Conservation (phyloP, 2,329 filamentous ascomycete genomes). For the Epichloe elymi region DNA sequence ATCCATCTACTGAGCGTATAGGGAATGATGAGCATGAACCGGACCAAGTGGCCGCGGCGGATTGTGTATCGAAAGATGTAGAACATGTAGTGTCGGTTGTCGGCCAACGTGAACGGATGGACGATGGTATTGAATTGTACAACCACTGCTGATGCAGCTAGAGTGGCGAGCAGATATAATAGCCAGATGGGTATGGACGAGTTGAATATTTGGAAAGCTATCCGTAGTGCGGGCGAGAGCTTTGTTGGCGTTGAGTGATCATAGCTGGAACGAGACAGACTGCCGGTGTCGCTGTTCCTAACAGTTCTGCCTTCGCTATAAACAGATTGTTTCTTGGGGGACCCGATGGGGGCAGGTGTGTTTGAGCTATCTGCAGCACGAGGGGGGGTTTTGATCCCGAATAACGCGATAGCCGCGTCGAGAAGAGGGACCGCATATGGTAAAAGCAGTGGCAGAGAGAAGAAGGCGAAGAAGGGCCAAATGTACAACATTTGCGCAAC, state of each 20-base stretch:
- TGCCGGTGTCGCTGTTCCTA: background rate
- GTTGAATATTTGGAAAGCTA: constrained; percentile 12
- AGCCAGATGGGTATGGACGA: constrained; percentile 22
- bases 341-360: background rate
- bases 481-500: constrained; percentile 90
- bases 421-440: constrained; percentile 31
- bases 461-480: constrained; percentile 81
- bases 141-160: constrained; percentile 27
- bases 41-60: constrained; percentile 46
- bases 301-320: background rate
- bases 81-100: constrained; percentile 96
- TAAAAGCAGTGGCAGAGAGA: constrained; percentile 67
- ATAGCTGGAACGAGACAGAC: background rate
- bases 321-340: background rate
- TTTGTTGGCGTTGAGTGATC: constrained; percentile 4
- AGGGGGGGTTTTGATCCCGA: background rate
- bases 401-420: constrained; percentile 6
- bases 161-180: constrained; percentile 21
- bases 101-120: constrained; percentile 89
- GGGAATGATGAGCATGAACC: constrained; percentile 52
- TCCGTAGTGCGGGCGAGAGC: constrained; percentile 3
- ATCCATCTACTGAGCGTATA: constrained; percentile 63
- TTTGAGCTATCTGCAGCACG: background rate
- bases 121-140: constrained; percentile 83
- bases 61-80: constrained; percentile 85